Evolutionary conservation across 176 grass and related monocot genomes (phyloP).

Genomic region (Carex myosuroides): DNA sequence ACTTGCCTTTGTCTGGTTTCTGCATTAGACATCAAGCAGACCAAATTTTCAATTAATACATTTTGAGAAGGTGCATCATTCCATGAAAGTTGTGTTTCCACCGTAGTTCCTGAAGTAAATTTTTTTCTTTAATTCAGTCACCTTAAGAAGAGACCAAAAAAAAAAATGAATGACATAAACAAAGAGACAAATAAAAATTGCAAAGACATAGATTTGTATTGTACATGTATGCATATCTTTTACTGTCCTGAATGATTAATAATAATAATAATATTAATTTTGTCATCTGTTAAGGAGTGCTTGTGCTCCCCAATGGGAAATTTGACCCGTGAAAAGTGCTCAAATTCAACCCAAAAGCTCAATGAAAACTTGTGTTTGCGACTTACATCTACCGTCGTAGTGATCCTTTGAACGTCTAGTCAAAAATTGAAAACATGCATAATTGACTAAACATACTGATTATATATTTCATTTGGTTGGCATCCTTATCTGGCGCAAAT

Average conservation of each 20-base stretch:
- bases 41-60: background rate
- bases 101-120: background rate
- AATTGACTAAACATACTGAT: background rate
- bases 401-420: background rate
- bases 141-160: too few relatives aligned
- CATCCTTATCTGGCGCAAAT: background rate
- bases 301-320: background rate
- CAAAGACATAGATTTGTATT: background rate
- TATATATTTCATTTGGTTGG: background rate
- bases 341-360: background rate
- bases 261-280: background rate
- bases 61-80: background rate
- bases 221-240: background rate
- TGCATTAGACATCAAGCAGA: background rate
- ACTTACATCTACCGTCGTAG: background rate
- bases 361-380: background rate
- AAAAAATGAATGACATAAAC: background rate
- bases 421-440: background rate
- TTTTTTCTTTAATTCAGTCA: background rate
- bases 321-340: constrained; percentile 2
- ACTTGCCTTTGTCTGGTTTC: background rate
- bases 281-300: background rate
- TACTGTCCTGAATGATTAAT: background rate
- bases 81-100: background rate
- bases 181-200: background rate